Base-by-base conservation (phyloP, 106 monocot species). In the Narthecium ossifragum region DNA sequence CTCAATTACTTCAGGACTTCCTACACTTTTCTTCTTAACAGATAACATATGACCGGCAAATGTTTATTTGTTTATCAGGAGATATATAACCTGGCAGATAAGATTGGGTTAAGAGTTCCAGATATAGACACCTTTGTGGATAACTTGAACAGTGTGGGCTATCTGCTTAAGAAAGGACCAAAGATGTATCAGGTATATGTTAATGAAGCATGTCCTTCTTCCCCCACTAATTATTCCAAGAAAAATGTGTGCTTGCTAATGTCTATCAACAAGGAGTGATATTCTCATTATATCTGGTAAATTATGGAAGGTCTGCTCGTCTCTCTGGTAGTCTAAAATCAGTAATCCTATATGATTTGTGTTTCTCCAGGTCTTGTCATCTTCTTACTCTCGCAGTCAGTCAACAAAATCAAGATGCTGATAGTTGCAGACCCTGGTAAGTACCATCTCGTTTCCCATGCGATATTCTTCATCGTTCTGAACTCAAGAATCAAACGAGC, bases 81-180 rank as follows among this genome's bases (percentile, higher is more conserved):
- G 55, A 71, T 96, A 52, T 83, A 83, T 58, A 80, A 76, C 65
- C 73, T 94, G 77, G 88, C 88, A 3, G 93, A 91, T 69, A 74
- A 50, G 50, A 91, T 98, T 43, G 60, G 73, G 31, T 78, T 98
- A 60, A 63, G 78, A 70, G 90, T 91, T 74, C 87, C 96, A 54
- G 84, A 98, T 43, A 66, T 98, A 9, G 90, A 98, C 41, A 72
- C 72, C 18, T 69, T 98, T 66, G 51, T 98, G 28, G 96, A 98
- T 26, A 98, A 86, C 60, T 62, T 98, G 75, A 98, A 90, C 57
- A 87, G 62, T 61, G 81, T 76, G 55, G 90, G 96, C n/a, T 91
- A 81, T 84, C 59, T 98, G 46, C 82, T 91, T 30, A 90, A 91
- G 70, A 98, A 90, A 73, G 96, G 96, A 37, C 77, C 86, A 13